These are phyloP conservation scores for Exidia glandulosa DNA, from an alignment of 768 basidiomycete species.

Conservation along the genomic window DNA sequence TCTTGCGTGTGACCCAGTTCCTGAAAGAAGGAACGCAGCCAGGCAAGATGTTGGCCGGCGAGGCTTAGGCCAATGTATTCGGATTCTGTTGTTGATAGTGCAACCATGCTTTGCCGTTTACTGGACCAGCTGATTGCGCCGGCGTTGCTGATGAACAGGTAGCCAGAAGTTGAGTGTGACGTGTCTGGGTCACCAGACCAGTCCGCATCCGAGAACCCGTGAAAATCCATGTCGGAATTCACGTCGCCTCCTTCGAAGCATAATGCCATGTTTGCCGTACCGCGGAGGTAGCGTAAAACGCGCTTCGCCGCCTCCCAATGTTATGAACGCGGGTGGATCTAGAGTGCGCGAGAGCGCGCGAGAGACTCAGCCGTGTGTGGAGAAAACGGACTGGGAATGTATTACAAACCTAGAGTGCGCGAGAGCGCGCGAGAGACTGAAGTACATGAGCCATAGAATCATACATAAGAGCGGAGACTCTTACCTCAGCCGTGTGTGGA, in stretches of 20 bases:
- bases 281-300: conserved; percentile 7
- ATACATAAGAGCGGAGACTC: too few species aligned
- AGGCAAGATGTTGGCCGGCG: conserved; percentile 2
- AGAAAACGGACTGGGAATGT: too few species aligned
- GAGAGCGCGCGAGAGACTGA: too few species aligned
- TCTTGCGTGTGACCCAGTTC: not conserved
- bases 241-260: not conserved
- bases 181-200: conserved; percentile 2
- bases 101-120: conserved; percentile 10
- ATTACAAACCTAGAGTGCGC: too few species aligned
- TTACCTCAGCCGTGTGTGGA: too few species aligned
- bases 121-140: conserved; percentile 12
- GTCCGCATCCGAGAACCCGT: conserved; percentile 3
- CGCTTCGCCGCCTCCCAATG: conserved; percentile 8
- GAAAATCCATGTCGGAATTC: not conserved
- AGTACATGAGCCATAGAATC: too few species aligned
- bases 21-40: conserved; percentile 3
- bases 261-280: conserved; percentile 2
- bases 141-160: conserved; percentile 2
- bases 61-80: conserved; percentile 5
- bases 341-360: too few species aligned
- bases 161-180: conserved; percentile 2
- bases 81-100: conserved; percentile 13
- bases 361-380: too few species aligned
- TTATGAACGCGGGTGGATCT: too few species aligned